Conservation (phyloP, 176 grass and related monocot genomes). For the Coix lacrymajobi region DNA sequence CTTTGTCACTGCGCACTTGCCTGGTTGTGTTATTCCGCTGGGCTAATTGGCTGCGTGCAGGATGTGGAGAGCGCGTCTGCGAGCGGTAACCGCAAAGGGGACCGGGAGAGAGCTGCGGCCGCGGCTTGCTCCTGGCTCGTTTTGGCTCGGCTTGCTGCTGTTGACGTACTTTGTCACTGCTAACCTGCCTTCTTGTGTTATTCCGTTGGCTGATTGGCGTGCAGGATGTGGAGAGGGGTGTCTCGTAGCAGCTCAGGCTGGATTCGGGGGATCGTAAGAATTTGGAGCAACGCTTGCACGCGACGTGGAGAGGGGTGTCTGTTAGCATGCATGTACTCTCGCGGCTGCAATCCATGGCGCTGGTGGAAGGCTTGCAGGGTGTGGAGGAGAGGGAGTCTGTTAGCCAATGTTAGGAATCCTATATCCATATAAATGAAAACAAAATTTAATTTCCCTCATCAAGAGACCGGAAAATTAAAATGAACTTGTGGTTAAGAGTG, state of each 20-base stretch:
- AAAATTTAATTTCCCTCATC: too few species aligned
- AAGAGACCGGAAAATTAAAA: too few species aligned
- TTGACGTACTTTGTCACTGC: not conserved
- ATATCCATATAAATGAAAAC: not conserved
- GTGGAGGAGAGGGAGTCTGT: not conserved
- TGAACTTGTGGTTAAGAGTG: too few species aligned
- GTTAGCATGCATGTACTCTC: not conserved
- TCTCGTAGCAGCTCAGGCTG: not conserved
- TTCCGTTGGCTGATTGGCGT: not conserved
- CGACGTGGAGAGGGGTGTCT: not conserved
- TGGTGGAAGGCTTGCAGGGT: not conserved
- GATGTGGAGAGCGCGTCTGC: not conserved
- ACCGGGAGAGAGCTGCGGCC: not conserved
- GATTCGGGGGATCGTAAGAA: not conserved
- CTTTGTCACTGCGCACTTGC: not conserved
- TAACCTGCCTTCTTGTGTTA: not conserved
- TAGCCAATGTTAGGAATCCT: not conserved
- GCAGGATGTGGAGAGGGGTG: not conserved
- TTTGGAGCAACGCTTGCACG: not conserved
- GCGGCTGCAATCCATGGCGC: too few species aligned
- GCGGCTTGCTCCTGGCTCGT: not conserved
- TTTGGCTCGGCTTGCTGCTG: not conserved
- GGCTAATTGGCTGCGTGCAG: not conserved
- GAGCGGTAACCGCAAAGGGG: not conserved
- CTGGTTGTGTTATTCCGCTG: not conserved